These are phyloP conservation scores for Boletus subparvulus DNA, from an alignment of 768 basidiomycete genomes.

Conservation along the genomic window DNA sequence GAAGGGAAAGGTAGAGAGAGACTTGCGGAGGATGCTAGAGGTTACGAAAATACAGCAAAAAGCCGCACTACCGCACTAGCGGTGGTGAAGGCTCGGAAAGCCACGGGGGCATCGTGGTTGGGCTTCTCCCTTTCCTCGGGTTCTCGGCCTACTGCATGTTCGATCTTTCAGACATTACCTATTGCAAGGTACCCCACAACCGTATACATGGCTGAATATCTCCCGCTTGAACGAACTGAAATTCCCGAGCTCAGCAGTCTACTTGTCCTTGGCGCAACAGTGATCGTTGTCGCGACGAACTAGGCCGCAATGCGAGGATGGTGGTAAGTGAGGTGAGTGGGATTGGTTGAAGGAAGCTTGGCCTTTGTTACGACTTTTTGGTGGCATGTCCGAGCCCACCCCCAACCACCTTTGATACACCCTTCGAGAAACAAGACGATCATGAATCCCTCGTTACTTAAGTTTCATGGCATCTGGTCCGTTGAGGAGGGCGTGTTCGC, in stretches of 20 bases:
- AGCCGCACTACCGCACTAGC: background rate
- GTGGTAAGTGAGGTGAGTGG: background rate
- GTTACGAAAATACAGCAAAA: constrained; percentile 28
- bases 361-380: background rate
- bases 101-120: background rate
- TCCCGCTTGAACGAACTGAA: background rate
- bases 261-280: background rate
- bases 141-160: background rate
- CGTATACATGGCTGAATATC: background rate
- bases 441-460: background rate
- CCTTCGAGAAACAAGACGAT: background rate
- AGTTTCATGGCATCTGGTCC: background rate
- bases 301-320: too few species aligned
- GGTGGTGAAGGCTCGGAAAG: background rate
- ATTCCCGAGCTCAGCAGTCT: background rate
- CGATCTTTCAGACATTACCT: background rate
- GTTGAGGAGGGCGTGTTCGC: background rate
- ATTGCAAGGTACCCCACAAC: background rate
- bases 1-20: constrained; percentile 43
- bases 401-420: background rate
- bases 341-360: background rate
- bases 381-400: background rate
- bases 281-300: too few species aligned
- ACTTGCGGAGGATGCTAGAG: constrained; percentile 40
- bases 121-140: background rate